A percentile compares a stretch with the other conserved stretches of the same genome.
phyloP scores from a whole-genome alignment of 768 basidiomycete species.

The Strobilomyces confusus region DNA sequence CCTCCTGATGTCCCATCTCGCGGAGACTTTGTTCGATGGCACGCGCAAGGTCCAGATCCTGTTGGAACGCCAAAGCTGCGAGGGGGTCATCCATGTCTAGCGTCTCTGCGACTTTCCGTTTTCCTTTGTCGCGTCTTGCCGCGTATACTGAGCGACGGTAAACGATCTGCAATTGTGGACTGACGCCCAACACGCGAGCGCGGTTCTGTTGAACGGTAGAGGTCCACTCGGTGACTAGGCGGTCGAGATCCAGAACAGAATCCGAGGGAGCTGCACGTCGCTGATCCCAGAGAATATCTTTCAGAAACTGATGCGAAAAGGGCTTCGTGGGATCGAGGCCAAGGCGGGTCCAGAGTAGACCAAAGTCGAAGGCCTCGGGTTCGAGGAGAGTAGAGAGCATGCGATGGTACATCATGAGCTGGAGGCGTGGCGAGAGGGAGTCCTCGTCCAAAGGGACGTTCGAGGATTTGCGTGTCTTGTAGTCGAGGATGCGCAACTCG shows the following conservation, averaged over 20 bases:
- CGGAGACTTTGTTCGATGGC: constrained; percentile 47
- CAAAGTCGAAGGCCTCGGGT: constrained; percentile 46
- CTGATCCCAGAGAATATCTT: constrained; percentile 20
- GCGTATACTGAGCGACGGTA: constrained; percentile 32
- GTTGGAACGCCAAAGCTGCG: constrained; percentile 24
- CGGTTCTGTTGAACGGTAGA: constrained; percentile 18
- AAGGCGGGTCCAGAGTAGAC: constrained; percentile 47
- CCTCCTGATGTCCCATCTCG: constrained; percentile 16
- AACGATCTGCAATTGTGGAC: constrained; percentile 36
- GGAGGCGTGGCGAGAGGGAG: constrained; percentile 54
- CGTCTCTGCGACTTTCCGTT: background rate
- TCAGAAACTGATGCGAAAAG: constrained; percentile 52
- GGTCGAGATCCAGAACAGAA: constrained; percentile 26
- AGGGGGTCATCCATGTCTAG: constrained; percentile 10
- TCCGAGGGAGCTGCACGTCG: constrained; percentile 19
- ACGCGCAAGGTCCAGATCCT: constrained; percentile 41
- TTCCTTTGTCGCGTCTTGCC: constrained; percentile 1
- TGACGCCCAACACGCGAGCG: constrained; percentile 29
- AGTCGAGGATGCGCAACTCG: constrained; percentile 53
- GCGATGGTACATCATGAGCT: constrained; percentile 75
- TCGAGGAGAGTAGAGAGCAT: constrained; percentile 54
- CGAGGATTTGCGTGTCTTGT: constrained; percentile 57
- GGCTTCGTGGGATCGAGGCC: constrained; percentile 38
- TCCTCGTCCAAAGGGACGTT: constrained; percentile 57
- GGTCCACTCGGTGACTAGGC: constrained; percentile 32